Base-by-base conservation (phyloP, 148 eudicot genomes). In the Rhododendron simsii region DNA sequence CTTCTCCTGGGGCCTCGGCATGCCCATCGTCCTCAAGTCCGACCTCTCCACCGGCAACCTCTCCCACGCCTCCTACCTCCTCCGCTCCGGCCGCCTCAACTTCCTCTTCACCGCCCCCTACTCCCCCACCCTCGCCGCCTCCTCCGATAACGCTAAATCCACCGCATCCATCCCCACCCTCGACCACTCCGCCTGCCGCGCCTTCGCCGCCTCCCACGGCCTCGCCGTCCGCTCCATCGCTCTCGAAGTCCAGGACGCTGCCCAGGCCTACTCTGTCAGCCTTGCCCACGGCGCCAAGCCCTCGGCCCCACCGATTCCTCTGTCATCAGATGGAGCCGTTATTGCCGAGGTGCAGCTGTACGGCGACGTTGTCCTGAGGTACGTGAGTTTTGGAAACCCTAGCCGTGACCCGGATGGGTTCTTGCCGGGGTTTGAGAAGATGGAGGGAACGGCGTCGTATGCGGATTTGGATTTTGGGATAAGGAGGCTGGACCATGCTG, bases 1-100 rank as follows among this genome's bases (percentile, higher is more conserved):
- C 79, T 96, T 96, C 87, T 95, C 96, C 0, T 93, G 94, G 94
- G 98, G 96, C 13, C 93, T 96, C 39, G 99, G 99, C 55, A 93
- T 96, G 96, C 96, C 98, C 8, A 69, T 93, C 20, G 89, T 89
- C 16, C 92, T 93, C 14, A 96, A 95, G 86, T 96, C 99, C n/a
- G 99, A 96, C 87, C 97, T 95, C 47, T 95, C 98, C 76, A 96
- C 99, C 75, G 98, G 98, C 0, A 96, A 96, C 93, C 78, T 76
- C 18, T 86, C 86, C 73, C 98, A 96, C 81, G 96, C 98, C 51
- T 97, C 99, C 74, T 95, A 95, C 78, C 92, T 97, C 37, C 89
- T 96, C 76, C 92, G 90, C 35, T 92, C 96, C 69, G 95, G 94
- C 48, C 57, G 91, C 2, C 93, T 97, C 78, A 11, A 21, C 12